These are phyloP conservation scores for Aspergillus latus DNA, from an alignment of 2,329 filamentous ascomycete genomes.

Conservation along the genomic window DNA sequence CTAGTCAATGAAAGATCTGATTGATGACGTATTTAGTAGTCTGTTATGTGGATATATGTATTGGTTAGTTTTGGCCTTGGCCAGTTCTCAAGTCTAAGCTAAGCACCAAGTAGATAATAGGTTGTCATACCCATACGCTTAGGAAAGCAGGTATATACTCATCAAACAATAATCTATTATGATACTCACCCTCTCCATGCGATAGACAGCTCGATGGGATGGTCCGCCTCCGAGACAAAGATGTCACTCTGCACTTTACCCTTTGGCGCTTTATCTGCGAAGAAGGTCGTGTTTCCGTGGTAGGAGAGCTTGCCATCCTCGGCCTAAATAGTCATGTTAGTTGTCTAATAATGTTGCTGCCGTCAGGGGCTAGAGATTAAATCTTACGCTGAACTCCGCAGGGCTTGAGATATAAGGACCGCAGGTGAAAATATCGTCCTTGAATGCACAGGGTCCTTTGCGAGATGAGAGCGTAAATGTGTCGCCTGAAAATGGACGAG, in stretches of 20 bases:
- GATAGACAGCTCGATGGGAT: conserved; percentile 37
- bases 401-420: conserved; percentile 35
- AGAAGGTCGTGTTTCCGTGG: conserved; percentile 37
- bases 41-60: neutral
- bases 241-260: conserved; percentile 36
- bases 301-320: conserved; percentile 36
- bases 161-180: neutral
- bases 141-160: no score
- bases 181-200: conserved; percentile 27
- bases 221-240: conserved; percentile 32
- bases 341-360: neutral
- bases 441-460: conserved; percentile 60
- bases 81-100: no score
- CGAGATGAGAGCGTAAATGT: conserved; percentile 58
- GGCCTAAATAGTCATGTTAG: conserved; percentile 20
- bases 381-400: conserved; percentile 34
- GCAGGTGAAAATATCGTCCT: conserved; percentile 56
- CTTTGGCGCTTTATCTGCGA: conserved; percentile 39
- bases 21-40: neutral
- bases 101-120: no score
- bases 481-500: conserved; percentile 20
- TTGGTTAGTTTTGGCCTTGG: neutral
- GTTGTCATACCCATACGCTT: no score
- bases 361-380: neutral
- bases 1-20: conserved; percentile 8